Base-by-base conservation (phyloP, 164 flowering plant genomes). In the Liquidambar formosana region DNA sequence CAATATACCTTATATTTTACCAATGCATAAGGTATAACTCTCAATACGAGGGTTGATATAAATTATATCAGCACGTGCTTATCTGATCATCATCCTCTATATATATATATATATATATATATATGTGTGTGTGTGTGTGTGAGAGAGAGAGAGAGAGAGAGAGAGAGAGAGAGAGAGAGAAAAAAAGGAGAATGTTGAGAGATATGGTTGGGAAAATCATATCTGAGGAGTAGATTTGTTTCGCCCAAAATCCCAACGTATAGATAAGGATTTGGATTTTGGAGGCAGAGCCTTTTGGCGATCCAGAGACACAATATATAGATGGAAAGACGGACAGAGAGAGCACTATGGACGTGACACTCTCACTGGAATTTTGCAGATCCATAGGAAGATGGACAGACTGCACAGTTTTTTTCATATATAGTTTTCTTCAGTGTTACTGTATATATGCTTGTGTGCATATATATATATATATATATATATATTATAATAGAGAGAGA, bases 311-410 rank as follows among this genome's bases (percentile, higher is more conserved):
- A 8, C 46, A 44, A 52, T 23, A 15, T 63, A 15, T 27, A 23
- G 58, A 9, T 45, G 44, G 27, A n/a, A 57, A 26, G 75, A 70
- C 57, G 75, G 68, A 26, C 56, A 64, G 45, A 65, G 60, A 70
- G 73, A 64, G 72, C 59, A 68, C 66, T 57, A 64, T 23, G 26
- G 66, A 72, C 51, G 66, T 72, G 71, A 69, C 63, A 57, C 48
- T 49, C n/a, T 33, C 68, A 64, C 64, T 64, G 49, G 33, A 56
- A 74, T 28, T 22, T 5, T 46, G n/a, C 73, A 65, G 68, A 49
- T 57, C 58, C 70, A 67, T 49, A 57, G 27, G 19, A 19, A 25
- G 38, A 25, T 15, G 53, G n/a, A n/a, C 3, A 4, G 41, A 28
- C 10, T 28, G 63, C 23, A 54, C 58, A 54, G 22, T 54, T 59